Evolutionary conservation across 805 yeast genomes (phyloP).

Genomic region (Wickerhamomyces subpelliculosus): DNA sequence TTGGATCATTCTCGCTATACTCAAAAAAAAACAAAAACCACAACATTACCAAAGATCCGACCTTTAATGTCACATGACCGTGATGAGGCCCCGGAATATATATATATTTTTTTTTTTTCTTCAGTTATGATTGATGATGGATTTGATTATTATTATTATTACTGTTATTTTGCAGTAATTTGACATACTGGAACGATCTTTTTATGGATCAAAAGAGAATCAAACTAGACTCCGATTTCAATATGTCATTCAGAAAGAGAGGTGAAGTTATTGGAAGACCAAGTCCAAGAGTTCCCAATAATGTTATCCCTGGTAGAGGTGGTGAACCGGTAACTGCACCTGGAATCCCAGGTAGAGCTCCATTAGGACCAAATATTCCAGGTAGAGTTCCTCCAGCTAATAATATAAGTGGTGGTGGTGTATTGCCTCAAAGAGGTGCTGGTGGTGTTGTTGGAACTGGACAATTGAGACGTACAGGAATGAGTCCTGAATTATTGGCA

Average conservation of each 20-base stretch:
- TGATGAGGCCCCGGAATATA: not conserved
- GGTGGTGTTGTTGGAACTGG: slow-evolving; percentile 1
- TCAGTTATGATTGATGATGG: too few species aligned
- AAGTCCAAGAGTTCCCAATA: slow-evolving; percentile 11
- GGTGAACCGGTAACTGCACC: slow-evolving; percentile 2
- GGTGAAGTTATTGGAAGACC: slow-evolving; percentile 36
- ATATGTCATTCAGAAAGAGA: slow-evolving; percentile 55
- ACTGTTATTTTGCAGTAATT: too few species aligned
- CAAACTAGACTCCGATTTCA: not conserved
- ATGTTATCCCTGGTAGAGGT: slow-evolving; percentile 12
- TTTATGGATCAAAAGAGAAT: not conserved
- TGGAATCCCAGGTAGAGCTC: not conserved
- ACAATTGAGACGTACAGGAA: not conserved
- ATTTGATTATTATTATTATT: too few species aligned
- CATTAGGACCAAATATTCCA: slow-evolving; percentile 4
- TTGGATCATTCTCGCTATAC: too few species aligned
- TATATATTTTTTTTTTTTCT: not conserved
- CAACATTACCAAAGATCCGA: too few species aligned
- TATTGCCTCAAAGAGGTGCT: not conserved
- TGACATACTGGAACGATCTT: not conserved
- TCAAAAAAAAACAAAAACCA: too few species aligned
- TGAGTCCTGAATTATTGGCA: slow-evolving; percentile 1
- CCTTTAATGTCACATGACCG: too few species aligned
- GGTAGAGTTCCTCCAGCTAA: slow-evolving; percentile 8
- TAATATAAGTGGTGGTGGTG: slow-evolving; percentile 15